Evolutionary conservation across 176 grass and related monocot genomes (phyloP), one percentile per base, ranked within the genome.

Genomic region (Juncus inflexus): DNA sequence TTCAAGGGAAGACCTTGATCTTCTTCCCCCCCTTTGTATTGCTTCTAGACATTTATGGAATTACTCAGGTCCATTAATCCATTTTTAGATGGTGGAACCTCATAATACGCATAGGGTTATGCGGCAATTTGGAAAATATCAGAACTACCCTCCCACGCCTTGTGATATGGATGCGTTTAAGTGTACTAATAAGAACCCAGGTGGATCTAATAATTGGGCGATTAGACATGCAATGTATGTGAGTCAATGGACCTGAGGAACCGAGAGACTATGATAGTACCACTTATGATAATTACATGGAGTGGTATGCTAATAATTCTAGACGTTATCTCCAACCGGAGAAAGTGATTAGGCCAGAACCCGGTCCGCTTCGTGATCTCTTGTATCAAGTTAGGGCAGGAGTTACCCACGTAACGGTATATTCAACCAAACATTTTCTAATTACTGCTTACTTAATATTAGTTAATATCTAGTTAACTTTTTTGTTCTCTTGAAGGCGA

Each of bases 21-120:
- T 14, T 12, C 36, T 69, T 10, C 66, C 66, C 36, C 66, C 66
- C 15, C 52, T 69, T 41, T 69, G 66, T 15, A 69, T 35, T 0
- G 15, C 11, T 19, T 50, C 51, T 69, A 9, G n/a, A 40, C 36
- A 14, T 38, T 42, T 69, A 69, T 69, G 66, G 66, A 56, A 39
- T 50, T 54, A 35, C 35, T 54, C 66, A 40, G 51, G 50, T 40
- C 66, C 66, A 39, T 52, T 69, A 15, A 54, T 69, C 35, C 66
- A 69, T 55, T 69, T 69, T 56, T 55, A 28, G 66, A 69, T 69
- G 3, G 28, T 69, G 13, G 66, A 69, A 49, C 51, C 66, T 40
- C 54, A 69, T 49, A 50, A 69, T 38, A 43, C 66, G 40, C 50
- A 54, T 54, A 69, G 66, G 50, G 51, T 69, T 38, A 69, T 69